Percentiles rank a stretch among this genome's conserved stretches.
Conservation (phyloP, 495 filamentous ascomycete genomes). For the Talaromyces wortmannii region DNA sequence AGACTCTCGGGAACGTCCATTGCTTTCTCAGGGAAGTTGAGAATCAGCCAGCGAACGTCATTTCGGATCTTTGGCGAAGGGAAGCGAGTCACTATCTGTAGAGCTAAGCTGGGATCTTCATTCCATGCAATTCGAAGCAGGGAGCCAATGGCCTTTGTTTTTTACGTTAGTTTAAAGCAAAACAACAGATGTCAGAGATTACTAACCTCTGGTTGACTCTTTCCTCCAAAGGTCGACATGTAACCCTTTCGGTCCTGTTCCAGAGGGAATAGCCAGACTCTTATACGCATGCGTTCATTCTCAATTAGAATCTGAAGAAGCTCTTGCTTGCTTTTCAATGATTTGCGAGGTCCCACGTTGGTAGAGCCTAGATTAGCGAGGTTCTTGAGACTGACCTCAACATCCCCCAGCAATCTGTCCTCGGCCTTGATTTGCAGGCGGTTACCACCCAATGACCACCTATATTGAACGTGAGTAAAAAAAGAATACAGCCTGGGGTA, state of each 20-base stretch:
- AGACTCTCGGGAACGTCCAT: slow-evolving; percentile 73
- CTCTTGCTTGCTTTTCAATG: slow-evolving; percentile 70
- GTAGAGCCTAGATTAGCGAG: slow-evolving; percentile 51
- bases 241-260: slow-evolving; percentile 58
- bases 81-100: slow-evolving; percentile 76
- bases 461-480: slow-evolving; percentile 6
- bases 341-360: slow-evolving; percentile 47
- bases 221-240: slow-evolving; percentile 26
- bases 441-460: slow-evolving; percentile 95
- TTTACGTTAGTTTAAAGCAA: slow-evolving; percentile 1
- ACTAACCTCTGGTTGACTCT: slow-evolving; percentile 24
- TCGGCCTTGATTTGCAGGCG: slow-evolving; percentile 90
- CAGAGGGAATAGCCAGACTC: slow-evolving; percentile 85
- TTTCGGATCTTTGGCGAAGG: slow-evolving; percentile 61
- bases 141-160: slow-evolving; percentile 28
- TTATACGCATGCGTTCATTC: slow-evolving; percentile 76
- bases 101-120: slow-evolving; percentile 73
- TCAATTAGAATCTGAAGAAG: slow-evolving; percentile 71
- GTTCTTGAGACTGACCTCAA: slow-evolving; percentile 52
- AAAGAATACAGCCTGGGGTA: neutral
- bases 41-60: slow-evolving; percentile 70
- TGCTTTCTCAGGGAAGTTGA: slow-evolving; percentile 77
- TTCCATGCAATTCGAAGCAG: slow-evolving; percentile 78
- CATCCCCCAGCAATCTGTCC: slow-evolving; percentile 71
- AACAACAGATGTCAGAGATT: neutral